Evolutionary conservation across 192 early-diverging fungal species (phyloP).

Genomic region (Entomortierella beljakovae): DNA sequence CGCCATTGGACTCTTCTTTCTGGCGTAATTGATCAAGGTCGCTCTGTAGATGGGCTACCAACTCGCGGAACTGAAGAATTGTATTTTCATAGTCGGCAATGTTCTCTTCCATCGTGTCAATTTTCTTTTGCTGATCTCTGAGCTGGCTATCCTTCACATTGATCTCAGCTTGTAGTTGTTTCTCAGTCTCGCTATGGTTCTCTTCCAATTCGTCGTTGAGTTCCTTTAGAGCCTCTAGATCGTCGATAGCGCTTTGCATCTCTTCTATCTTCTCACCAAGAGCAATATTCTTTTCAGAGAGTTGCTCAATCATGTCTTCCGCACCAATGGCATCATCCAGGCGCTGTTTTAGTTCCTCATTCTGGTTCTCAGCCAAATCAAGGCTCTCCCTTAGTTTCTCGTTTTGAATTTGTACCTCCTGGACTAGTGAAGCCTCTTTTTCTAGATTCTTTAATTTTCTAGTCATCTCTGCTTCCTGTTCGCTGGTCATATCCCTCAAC

Average conservation of each 20-base stretch:
- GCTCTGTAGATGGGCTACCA: conserved; percentile 80
- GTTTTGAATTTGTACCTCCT: conserved; percentile 68
- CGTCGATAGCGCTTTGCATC: conserved; percentile 80
- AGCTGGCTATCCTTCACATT: conserved; percentile 79
- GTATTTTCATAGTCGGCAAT: conserved; percentile 89
- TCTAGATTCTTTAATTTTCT: conserved; percentile 76
- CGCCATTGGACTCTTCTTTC: conserved; percentile 64
- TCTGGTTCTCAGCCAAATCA: conserved; percentile 71
- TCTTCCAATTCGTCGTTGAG: conserved; percentile 95
- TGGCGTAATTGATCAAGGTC: conserved; percentile 81
- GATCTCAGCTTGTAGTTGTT: conserved; percentile 87
- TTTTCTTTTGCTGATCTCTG: conserved; percentile 66
- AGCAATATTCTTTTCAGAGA: conserved; percentile 87
- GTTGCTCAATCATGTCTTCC: conserved; percentile 85
- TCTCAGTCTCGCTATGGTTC: conserved; percentile 89
- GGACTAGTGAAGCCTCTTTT: conserved; percentile 70
- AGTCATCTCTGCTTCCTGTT: conserved; percentile 75
- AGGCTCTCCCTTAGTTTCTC: conserved; percentile 68
- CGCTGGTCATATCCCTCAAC: conserved; percentile 82
- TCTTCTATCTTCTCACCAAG: conserved; percentile 86
- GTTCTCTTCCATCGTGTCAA: conserved; percentile 80
- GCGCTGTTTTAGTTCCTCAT: conserved; percentile 86
- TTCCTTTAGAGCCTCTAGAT: conserved; percentile 90
- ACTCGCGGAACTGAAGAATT: conserved; percentile 86
- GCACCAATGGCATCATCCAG: conserved; percentile 86